phyloP scores from a whole-genome alignment of 768 basidiomycete genomes.

The Lentinus brumalis region DNA sequence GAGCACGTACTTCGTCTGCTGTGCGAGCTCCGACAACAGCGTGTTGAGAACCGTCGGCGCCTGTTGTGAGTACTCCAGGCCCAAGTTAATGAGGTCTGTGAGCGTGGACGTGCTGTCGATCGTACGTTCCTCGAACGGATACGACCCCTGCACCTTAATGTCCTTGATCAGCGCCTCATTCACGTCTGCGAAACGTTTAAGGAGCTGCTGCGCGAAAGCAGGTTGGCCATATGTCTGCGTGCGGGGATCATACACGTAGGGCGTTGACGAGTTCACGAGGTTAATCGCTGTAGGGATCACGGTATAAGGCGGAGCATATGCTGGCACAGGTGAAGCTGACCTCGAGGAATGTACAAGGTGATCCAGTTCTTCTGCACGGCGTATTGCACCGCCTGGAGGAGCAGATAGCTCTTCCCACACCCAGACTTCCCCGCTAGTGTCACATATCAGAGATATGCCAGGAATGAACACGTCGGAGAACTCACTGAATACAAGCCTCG shows the following conservation, averaged over 20 bases:
- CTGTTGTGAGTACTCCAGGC: slow-evolving; percentile 50
- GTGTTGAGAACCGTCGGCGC: slow-evolving; percentile 60
- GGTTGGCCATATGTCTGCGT: slow-evolving; percentile 81
- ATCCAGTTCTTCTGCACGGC: slow-evolving; percentile 70
- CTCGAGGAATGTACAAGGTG: slow-evolving; percentile 82
- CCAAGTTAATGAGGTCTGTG: slow-evolving; percentile 57
- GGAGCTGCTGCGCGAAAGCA: slow-evolving; percentile 58
- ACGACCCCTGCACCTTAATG: slow-evolving; percentile 36
- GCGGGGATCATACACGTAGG: slow-evolving; percentile 72
- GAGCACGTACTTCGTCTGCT: slow-evolving; percentile 52
- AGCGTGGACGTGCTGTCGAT: slow-evolving; percentile 53
- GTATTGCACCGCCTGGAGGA: slow-evolving; percentile 78
- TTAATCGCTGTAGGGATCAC: slow-evolving; percentile 41
- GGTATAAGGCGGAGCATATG: not conserved
- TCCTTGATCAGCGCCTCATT: slow-evolving; percentile 50
- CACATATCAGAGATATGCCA: too few relatives aligned
- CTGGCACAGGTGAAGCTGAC: slow-evolving; percentile 38
- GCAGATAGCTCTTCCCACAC: slow-evolving; percentile 77
- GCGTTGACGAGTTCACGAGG: slow-evolving; percentile 74
- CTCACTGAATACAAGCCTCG: slow-evolving; percentile 68
- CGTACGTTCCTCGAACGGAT: slow-evolving; percentile 34
- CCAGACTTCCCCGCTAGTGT: slow-evolving; percentile 69
- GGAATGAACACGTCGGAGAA: slow-evolving; percentile 16
- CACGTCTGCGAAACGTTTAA: slow-evolving; percentile 61
- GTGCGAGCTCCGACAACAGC: slow-evolving; percentile 61